These are phyloP conservation scores for Spathaspora girioi DNA, from an alignment of 805 yeast genomes.

Conservation along the genomic window DNA sequence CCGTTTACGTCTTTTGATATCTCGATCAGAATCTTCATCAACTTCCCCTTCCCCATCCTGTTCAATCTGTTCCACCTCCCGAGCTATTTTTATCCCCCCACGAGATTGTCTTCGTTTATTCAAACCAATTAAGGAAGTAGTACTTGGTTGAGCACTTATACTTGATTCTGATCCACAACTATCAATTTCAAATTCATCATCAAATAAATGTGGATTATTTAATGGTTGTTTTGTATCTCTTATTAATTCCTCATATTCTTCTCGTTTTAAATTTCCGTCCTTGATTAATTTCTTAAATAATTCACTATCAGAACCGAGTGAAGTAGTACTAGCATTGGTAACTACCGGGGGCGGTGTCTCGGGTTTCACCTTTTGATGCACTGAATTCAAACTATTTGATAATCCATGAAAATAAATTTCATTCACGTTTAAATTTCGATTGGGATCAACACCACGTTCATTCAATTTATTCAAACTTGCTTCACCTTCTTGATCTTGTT, in stretches of 20 bases:
- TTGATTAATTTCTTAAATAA: constrained; percentile 35
- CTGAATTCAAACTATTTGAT: constrained; percentile 7
- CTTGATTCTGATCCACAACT: constrained; percentile 5
- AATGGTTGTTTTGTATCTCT: constrained; percentile 30
- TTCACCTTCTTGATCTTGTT: constrained; percentile 55
- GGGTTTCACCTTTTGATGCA: not conserved
- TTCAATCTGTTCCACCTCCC: too few relatives aligned
- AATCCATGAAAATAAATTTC: constrained; percentile 34
- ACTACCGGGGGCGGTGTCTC: not conserved
- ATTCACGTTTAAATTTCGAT: constrained; percentile 35
- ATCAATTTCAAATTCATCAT: constrained; percentile 31
- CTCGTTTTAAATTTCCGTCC: constrained; percentile 29
- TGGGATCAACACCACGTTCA: constrained; percentile 37
- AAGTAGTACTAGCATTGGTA: not conserved
- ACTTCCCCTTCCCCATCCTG: not conserved
- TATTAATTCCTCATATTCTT: constrained; percentile 27
- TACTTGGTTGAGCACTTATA: constrained; percentile 6
- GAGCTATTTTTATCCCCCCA: constrained; percentile 20
- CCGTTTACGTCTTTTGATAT: not conserved
- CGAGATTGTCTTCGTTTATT: constrained; percentile 24
- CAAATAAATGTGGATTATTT: constrained; percentile 33
- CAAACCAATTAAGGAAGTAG: constrained; percentile 2
- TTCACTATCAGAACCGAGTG: constrained; percentile 15
- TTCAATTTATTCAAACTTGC: constrained; percentile 32
- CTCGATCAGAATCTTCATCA: constrained; percentile 2